Evolutionary conservation across 2,329 filamentous ascomycete species (phyloP), one percentile per base, ranked within the genome.

Genomic region (Coniochaeta hoffmannii): DNA sequence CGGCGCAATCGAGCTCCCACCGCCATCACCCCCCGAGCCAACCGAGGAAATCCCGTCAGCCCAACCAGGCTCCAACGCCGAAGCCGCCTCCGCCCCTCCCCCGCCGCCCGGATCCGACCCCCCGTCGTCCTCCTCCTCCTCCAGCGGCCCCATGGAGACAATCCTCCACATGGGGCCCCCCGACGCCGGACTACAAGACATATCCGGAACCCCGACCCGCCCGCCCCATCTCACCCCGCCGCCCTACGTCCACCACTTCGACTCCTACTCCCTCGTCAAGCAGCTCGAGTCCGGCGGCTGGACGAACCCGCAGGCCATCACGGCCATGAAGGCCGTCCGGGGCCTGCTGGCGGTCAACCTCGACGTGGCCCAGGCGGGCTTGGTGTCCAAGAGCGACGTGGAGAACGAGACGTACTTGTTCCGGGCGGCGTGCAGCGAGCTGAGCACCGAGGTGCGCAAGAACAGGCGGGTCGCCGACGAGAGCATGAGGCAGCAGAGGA

Each of bases 401-500:
- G 93, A 97, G 68, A 99, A 97, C 69, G 89, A 97, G 71, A 86
- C 86, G 8, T 99, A 99, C 68, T 80, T 99, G 11, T 99, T 99
- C 75, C 83, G 88, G 54, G 94, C 94, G 1, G 94, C 94, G 2
- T 97, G 93, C 69, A 92, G 89, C 3, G 94, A 99, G 73, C 80
- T 99, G 32, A 84, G 86, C 63, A 92, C 90, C 24, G 94, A 97
- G 68, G 85, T 97, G 17, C 86, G 83, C 60, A 90, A 91, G 59
- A 86, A 86, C 55, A 80, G 90, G 24, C 86, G 87, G 61, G 79
- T 84, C 0, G 86, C 89, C 61, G 86, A 91, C 60, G 92, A 97
- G 70, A 82, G 86, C 57, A 87, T 90, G 73, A 83, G 92, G 34
- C 86, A 90, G 60, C 89, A 96, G 67, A 80, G 94, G 38, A 90